A percentile compares a stretch with the other conserved stretches of the same genome.
phyloP scores from a whole-genome alignment of 2,329 filamentous ascomycete species.

The Chrysosporium queenslandicum region DNA sequence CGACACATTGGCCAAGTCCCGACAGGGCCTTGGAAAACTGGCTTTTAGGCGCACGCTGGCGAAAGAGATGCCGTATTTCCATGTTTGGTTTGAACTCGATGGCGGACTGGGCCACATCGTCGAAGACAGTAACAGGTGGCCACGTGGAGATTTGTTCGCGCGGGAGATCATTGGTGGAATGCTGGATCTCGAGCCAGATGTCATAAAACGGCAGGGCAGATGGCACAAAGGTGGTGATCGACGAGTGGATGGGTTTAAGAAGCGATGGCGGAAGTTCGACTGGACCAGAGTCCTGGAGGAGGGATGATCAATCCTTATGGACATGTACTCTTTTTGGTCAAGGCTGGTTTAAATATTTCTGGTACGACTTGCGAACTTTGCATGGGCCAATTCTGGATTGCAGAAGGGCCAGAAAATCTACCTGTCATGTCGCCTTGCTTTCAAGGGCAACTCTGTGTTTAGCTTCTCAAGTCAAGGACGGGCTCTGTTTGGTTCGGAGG shows the following conservation, averaged over 20 bases:
- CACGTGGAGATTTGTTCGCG: slow-evolving; percentile 82
- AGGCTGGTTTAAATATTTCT: neutral
- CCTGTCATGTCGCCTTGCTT: neutral
- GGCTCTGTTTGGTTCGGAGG: neutral
- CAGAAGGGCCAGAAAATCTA: neutral
- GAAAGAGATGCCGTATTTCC: slow-evolving; percentile 98
- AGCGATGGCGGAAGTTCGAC: slow-evolving; percentile 85
- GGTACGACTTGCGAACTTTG: neutral
- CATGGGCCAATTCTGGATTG: neutral
- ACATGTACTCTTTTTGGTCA: too few species aligned
- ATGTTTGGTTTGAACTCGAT: slow-evolving; percentile 89
- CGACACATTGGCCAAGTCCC: slow-evolving; percentile 57
- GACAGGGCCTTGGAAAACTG: slow-evolving; percentile 58
- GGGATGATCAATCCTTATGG: slow-evolving; percentile 19
- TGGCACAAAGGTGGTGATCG: slow-evolving; percentile 61
- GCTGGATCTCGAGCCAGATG: slow-evolving; percentile 67
- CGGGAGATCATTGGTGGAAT: slow-evolving; percentile 88
- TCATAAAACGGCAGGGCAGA: slow-evolving; percentile 80
- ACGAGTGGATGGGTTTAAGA: slow-evolving; percentile 67
- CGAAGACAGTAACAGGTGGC: slow-evolving; percentile 77
- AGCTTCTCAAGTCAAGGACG: neutral
- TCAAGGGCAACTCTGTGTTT: neutral
- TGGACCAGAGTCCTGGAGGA: slow-evolving; percentile 61
- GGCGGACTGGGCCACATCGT: slow-evolving; percentile 88
- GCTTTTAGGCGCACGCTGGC: slow-evolving; percentile 76